phyloP scores from a whole-genome alignment of 2,329 filamentous ascomycete species.

The Nectriaceae sp. region DNA sequence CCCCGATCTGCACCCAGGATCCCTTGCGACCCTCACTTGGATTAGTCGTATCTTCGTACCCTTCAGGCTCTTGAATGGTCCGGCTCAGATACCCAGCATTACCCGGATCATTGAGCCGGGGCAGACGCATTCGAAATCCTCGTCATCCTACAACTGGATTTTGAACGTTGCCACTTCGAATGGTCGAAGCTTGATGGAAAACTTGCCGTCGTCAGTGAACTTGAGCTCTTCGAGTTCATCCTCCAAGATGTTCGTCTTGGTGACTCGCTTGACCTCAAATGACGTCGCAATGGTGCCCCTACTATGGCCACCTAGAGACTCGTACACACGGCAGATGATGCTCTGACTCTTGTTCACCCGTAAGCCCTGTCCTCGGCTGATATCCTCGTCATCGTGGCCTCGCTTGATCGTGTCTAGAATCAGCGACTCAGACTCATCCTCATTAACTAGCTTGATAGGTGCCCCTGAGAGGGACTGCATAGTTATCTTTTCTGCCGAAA shows the following conservation, averaged over 20 bases:
- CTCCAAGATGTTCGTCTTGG: slow-evolving; percentile 85
- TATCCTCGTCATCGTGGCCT: slow-evolving; percentile 82
- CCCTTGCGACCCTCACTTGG: no score
- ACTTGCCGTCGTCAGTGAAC: slow-evolving; percentile 45
- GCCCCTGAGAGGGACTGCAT: slow-evolving; percentile 30
- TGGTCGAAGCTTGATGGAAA: slow-evolving; percentile 68
- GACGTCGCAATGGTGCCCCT: slow-evolving; percentile 69
- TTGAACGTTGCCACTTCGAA: slow-evolving; percentile 87
- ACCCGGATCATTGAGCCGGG: slow-evolving; percentile 18
- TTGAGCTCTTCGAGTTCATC: slow-evolving; percentile 74
- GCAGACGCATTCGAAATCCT: slow-evolving; percentile 30
- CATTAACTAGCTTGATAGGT: slow-evolving; percentile 69
- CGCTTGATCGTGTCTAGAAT: slow-evolving; percentile 91
- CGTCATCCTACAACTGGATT: slow-evolving; percentile 50
- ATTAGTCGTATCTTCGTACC: no score
- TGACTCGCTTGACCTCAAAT: slow-evolving; percentile 73
- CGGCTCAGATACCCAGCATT: no score
- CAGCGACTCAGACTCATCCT: slow-evolving; percentile 57
- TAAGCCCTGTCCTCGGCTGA: slow-evolving; percentile 62
- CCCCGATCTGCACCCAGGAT: no score
- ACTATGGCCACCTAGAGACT: slow-evolving; percentile 80
- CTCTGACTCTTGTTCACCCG: slow-evolving; percentile 71
- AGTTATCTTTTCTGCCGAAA: slow-evolving; percentile 30
- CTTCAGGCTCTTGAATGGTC: no score
- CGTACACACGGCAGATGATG: slow-evolving; percentile 83